Base-by-base conservation (phyloP, 1,284 basidiomycete species). In the Ustilago shanxiensis region DNA sequence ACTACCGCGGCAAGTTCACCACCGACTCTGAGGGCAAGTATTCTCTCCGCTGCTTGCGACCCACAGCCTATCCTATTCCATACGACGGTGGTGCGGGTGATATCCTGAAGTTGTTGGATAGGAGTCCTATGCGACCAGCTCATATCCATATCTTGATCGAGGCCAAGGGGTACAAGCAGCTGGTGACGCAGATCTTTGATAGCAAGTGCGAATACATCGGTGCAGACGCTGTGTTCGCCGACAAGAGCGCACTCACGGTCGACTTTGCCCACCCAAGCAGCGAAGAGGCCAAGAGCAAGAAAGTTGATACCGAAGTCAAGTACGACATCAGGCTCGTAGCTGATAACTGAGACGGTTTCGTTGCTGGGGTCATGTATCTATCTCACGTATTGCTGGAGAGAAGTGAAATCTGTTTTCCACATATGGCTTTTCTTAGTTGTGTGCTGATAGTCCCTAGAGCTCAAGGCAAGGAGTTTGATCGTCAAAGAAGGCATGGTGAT, bases 201-300 rank as follows among this genome's bases (percentile, higher is more conserved):
- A 62, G 75, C 51, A 79, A 85, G 35, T 86, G 85, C 69, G 66
- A 85, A 26, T 87, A 87, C 66, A 79, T 88, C 35, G 80, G 82
- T 45, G 83, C 85, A 45, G 87, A 88, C 60, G 74, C 86, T 14
- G 87, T 87, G 41, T 87, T 88, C 53, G 87, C 87, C 20, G 86
- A 87, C 72, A 87, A 87, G 77, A 83, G 83, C 57, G 79, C 72
- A 24, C 78, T 86, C 31, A 73, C 85, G 9, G 79, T 86, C 59
- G 81, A 86, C 44, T 86, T 86, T 60, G 72, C 9, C 33, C 33
- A 54, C 59, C 82, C 73, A 53, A 63, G 31, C 31, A 77, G 56
- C 59, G 56, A 64, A 7, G 31, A 70, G 55, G 75, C 71, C 0
- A 73, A 62, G 58, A 63, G 73, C 37, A 50, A 37, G 8, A 60